phyloP scores from a whole-genome alignment of 495 filamentous ascomycete species.

The Cercophora sp. region DNA sequence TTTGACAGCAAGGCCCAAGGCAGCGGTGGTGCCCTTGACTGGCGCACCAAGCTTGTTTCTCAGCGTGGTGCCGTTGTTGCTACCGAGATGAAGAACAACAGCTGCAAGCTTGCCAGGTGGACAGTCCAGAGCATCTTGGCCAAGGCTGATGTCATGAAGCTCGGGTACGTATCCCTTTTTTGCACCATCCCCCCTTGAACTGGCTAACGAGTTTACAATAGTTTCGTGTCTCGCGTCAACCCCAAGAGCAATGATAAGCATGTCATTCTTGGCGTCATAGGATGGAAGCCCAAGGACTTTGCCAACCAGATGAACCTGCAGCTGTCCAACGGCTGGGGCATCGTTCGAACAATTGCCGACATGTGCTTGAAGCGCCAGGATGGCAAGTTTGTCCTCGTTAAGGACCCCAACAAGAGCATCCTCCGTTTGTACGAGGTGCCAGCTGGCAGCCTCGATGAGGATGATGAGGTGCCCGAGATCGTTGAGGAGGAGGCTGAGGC shows the following conservation, averaged over 20 bases:
- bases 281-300: constrained; percentile 96
- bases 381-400: constrained; percentile 67
- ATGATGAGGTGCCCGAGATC: constrained; percentile 34
- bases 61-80: constrained; percentile 95
- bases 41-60: constrained; percentile 86
- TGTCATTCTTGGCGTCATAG: constrained; percentile 90
- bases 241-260: constrained; percentile 86
- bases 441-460: constrained; percentile 72
- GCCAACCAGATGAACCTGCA: constrained; percentile 97
- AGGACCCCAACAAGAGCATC: constrained; percentile 94
- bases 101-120: constrained; percentile 95
- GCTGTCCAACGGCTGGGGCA: constrained; percentile 96
- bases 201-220: constrained; percentile 27
- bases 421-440: constrained; percentile 92
- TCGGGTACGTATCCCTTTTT: constrained; percentile 58
- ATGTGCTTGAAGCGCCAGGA: constrained; percentile 73
- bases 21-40: constrained; percentile 89
- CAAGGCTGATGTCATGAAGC: constrained; percentile 94
- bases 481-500: constrained; percentile 28
- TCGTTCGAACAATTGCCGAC: constrained; percentile 94
- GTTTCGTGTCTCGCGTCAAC: constrained; percentile 89
- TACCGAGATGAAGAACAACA: constrained; percentile 99
- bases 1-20: constrained; percentile 97
- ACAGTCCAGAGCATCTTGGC: constrained; percentile 93
- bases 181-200: constrained; percentile 29